Conservation (phyloP, 2,329 filamentous ascomycete genomes). For the Sclerotinia nivalis region DNA sequence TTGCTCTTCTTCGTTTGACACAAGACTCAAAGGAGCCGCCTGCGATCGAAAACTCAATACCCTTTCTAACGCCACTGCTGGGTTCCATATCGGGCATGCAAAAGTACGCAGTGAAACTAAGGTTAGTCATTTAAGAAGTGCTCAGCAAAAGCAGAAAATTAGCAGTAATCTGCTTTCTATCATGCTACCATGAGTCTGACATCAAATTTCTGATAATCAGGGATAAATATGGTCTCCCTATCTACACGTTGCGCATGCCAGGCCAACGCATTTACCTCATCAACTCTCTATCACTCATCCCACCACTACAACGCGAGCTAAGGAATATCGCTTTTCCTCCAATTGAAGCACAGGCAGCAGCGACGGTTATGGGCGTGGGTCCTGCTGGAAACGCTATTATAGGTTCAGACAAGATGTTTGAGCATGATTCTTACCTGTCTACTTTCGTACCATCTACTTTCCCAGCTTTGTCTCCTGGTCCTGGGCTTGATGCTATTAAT, state of each 20-base stretch:
- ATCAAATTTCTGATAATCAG: neutral
- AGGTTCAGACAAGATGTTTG: constrained; percentile 13
- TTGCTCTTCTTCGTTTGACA: constrained; percentile 12
- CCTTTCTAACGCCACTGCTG: constrained; percentile 20
- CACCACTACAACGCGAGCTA: neutral
- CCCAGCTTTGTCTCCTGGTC: constrained; percentile 19
- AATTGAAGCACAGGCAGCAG: constrained; percentile 1
- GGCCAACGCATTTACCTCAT: neutral
- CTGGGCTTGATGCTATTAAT: constrained; percentile 21
- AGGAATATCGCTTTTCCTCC: neutral
- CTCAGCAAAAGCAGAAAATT: neutral
- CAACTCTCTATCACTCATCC: neutral
- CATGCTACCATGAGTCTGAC: neutral
- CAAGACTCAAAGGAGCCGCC: constrained; percentile 21
- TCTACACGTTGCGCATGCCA: neutral
- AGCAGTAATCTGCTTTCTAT: neutral
- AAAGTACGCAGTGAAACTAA: constrained; percentile 1
- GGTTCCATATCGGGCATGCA: constrained; percentile 1
- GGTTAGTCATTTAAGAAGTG: neutral
- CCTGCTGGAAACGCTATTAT: constrained; percentile 15
- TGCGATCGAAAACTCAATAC: constrained; percentile 12
- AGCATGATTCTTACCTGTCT: constrained; percentile 22
- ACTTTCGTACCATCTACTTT: constrained; percentile 16
- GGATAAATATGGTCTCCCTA: neutral
- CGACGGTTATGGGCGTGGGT: constrained; percentile 12